Conservation (phyloP, 257 asterid species). For the Fraxinus excelsior region DNA sequence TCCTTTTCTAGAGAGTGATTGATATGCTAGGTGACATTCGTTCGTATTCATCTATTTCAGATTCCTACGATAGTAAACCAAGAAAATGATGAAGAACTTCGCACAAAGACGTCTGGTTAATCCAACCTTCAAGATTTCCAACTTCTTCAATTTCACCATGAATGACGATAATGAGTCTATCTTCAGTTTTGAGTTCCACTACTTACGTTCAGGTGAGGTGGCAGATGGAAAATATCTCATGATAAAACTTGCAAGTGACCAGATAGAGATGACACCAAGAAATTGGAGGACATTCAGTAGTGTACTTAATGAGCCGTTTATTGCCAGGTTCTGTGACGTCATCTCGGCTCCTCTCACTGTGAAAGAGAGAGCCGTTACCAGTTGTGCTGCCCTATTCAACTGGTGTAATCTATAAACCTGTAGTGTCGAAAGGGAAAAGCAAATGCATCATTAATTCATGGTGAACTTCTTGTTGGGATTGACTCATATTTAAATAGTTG, state of each 20-base stretch:
- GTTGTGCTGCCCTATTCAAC: conserved; percentile 90
- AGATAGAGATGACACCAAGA: conserved; percentile 81
- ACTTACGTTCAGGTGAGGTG: conserved; percentile 31
- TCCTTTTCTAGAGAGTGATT: not conserved
- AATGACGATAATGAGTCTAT: not conserved
- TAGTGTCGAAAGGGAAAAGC: not conserved
- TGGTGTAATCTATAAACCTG: conserved; percentile 94
- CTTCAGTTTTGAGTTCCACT: conserved; percentile 14
- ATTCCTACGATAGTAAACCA: conserved; percentile 12
- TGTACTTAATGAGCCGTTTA: conserved; percentile 70
- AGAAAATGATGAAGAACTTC: conserved; percentile 4
- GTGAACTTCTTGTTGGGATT: no score
- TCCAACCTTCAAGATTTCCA: conserved; percentile 5
- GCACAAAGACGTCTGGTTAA: not conserved
- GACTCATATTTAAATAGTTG: no score
- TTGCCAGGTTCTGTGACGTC: conserved; percentile 88
- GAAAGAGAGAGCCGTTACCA: conserved; percentile 90
- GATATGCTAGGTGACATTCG: not conserved
- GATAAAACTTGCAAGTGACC: conserved; percentile 96
- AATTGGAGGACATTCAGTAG: conserved; percentile 81
- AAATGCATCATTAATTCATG: conserved; percentile 5
- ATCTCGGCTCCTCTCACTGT: conserved; percentile 91
- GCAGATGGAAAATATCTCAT: conserved; percentile 62
- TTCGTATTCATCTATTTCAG: conserved; percentile 18
- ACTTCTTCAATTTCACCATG: conserved; percentile 4